Percentiles rank a stretch among this genome's conserved stretches.
These are phyloP conservation scores for Arthrobotrys sinensis DNA, from an alignment of 2,329 filamentous ascomycete genomes.

Conservation along the genomic window DNA sequence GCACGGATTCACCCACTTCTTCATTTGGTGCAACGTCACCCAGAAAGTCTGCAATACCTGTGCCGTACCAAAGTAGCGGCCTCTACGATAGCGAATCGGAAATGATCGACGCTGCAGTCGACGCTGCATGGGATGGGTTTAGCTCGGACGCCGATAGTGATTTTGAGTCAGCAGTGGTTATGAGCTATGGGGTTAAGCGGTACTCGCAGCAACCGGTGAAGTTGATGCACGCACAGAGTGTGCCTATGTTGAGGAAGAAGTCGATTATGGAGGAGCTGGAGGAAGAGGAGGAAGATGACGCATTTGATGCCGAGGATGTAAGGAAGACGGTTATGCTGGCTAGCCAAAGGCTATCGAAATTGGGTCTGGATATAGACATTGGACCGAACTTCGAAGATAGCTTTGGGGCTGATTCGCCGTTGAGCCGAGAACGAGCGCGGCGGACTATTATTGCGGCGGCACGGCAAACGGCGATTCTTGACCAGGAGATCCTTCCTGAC, in stretches of 20 bases:
- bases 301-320: constrained; percentile 40
- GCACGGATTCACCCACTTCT: constrained; percentile 83
- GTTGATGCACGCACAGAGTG: constrained; percentile 58
- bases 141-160: constrained; percentile 67
- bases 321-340: constrained; percentile 56
- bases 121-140: constrained; percentile 93
- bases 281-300: constrained; percentile 63
- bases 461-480: constrained; percentile 49
- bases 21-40: constrained; percentile 71
- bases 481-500: constrained; percentile 46
- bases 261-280: constrained; percentile 67
- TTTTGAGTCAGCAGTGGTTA: constrained; percentile 69
- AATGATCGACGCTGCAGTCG: constrained; percentile 83
- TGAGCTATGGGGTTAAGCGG: constrained; percentile 61
- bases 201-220: constrained; percentile 52
- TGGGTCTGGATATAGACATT: constrained; percentile 56
- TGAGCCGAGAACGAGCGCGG: constrained; percentile 33
- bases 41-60: constrained; percentile 61
- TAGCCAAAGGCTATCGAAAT: constrained; percentile 50
- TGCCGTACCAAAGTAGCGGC: constrained; percentile 56
- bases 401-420: constrained; percentile 45
- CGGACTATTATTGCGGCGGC: constrained; percentile 28
- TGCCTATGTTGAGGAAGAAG: constrained; percentile 65
- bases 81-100: constrained; percentile 62
- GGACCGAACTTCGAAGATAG: constrained; percentile 59